Evolutionary conservation across 441 rosid species (phyloP).

Genomic region (Populus hybrid): DNA sequence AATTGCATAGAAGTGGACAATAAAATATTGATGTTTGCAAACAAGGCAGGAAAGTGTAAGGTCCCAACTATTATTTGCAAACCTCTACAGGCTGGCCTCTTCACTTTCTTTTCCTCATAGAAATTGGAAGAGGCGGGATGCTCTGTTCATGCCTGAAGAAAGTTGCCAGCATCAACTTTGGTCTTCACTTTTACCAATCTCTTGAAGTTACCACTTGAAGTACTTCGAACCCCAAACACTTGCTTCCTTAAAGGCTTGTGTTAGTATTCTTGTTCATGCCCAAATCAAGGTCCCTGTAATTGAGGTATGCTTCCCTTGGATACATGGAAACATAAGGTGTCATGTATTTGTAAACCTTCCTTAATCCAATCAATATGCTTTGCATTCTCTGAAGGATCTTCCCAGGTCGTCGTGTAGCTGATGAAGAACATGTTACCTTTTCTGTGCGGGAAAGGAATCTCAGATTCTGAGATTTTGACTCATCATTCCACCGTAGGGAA

Average conservation of each 20-base stretch:
- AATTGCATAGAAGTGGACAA: no score
- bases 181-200: background rate
- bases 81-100: background rate
- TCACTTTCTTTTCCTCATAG: background rate
- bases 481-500: slow-evolving; percentile 71
- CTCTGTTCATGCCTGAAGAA: background rate
- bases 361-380: slow-evolving; percentile 35
- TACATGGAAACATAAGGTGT: slow-evolving; percentile 49
- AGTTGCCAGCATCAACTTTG: background rate
- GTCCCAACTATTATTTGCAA: background rate
- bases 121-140: background rate
- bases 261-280: slow-evolving; percentile 37
- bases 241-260: slow-evolving; percentile 27
- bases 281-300: slow-evolving; percentile 58
- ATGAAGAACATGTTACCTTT: slow-evolving; percentile 43
- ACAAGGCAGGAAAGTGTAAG: background rate
- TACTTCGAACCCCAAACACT: slow-evolving; percentile 11
- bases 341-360: slow-evolving; percentile 49
- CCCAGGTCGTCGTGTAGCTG: slow-evolving; percentile 49
- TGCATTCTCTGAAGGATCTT: slow-evolving; percentile 22
- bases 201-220: background rate
- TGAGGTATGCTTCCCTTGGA: slow-evolving; percentile 61
- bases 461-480: slow-evolving; percentile 33
- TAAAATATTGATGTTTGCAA: no score
- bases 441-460: slow-evolving; percentile 57